These are phyloP conservation scores for Blumeria graminis DNA, from an alignment of 2,329 filamentous ascomycete genomes.

Conservation along the genomic window DNA sequence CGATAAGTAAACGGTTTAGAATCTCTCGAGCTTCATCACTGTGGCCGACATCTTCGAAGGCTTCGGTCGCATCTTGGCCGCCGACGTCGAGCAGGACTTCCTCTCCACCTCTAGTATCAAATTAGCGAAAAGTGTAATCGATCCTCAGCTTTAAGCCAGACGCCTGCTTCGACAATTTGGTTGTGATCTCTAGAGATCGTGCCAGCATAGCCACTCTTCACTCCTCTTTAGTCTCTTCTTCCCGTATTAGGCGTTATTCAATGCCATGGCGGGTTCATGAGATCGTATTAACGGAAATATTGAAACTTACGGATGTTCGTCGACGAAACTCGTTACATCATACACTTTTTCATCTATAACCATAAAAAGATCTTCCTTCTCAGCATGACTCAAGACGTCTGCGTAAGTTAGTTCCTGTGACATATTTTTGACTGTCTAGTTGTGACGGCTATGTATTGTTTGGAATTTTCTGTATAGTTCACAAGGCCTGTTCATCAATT, in stretches of 20 bases:
- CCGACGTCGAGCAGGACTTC: conserved; percentile 91
- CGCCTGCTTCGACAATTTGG: neutral
- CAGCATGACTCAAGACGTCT: conserved; percentile 65
- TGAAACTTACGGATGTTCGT: conserved; percentile 68
- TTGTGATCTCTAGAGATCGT: neutral
- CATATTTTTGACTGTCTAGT: neutral
- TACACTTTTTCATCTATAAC: conserved; percentile 96
- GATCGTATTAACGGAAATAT: neutral
- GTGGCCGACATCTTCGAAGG: conserved; percentile 98
- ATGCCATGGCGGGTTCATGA: neutral
- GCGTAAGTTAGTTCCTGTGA: conserved; percentile 43
- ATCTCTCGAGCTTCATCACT: conserved; percentile 95
- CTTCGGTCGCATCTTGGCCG: conserved; percentile 89
- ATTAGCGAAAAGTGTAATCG: neutral
- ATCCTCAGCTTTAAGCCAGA: neutral
- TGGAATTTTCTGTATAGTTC: too few relatives aligned
- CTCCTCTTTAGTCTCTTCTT: neutral
- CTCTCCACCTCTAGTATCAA: conserved; percentile 59
- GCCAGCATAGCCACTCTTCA: neutral
- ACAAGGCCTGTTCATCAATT: too few relatives aligned
- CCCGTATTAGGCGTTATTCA: neutral
- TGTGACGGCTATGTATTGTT: too few relatives aligned
- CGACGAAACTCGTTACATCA: conserved; percentile 67
- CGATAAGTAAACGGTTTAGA: conserved; percentile 51
- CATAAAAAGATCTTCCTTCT: conserved; percentile 82